Percentiles rank a stretch among this genome's conserved stretches.
Conservation (phyloP, 2,329 filamentous ascomycete species). For the Colletotrichum musicola region DNA sequence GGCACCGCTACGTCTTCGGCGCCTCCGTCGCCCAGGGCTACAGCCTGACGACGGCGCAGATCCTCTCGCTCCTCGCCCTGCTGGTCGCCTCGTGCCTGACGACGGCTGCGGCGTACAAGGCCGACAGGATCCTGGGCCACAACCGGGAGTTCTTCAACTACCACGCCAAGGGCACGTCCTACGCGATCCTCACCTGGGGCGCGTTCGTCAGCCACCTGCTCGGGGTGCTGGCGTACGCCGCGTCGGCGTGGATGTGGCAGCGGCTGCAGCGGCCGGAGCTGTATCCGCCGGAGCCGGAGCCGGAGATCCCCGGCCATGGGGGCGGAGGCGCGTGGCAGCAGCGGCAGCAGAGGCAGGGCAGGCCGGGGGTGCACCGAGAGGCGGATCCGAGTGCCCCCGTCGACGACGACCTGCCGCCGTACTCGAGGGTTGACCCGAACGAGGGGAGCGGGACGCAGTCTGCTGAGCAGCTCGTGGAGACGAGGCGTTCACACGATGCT, state of each 20-base stretch:
- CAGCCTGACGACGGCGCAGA: background rate
- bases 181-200: conserved; percentile 18
- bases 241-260: conserved; percentile 8
- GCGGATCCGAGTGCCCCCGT: background rate
- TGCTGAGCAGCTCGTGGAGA: background rate
- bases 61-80: conserved; percentile 16
- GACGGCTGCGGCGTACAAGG: conserved; percentile 8
- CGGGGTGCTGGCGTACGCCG: background rate
- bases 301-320: background rate
- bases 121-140: background rate
- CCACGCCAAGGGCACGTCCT: conserved; percentile 10
- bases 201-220: conserved; percentile 18
- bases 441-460: background rate
- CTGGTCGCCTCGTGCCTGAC: conserved; percentile 12
- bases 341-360: background rate
- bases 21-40: background rate
- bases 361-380: conserved; percentile 10
- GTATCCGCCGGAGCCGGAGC: conserved; percentile 20
- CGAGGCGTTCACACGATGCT: background rate
- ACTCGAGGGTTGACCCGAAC: conserved; percentile 30
- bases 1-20: background rate
- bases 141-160: conserved; percentile 12
- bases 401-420: conserved; percentile 24
- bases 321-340: background rate
- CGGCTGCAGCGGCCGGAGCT: conserved; percentile 18